Evolutionary conservation across 2,329 filamentous ascomycete species (phyloP).

Genomic region (Cercospora zeae-maydis): DNA sequence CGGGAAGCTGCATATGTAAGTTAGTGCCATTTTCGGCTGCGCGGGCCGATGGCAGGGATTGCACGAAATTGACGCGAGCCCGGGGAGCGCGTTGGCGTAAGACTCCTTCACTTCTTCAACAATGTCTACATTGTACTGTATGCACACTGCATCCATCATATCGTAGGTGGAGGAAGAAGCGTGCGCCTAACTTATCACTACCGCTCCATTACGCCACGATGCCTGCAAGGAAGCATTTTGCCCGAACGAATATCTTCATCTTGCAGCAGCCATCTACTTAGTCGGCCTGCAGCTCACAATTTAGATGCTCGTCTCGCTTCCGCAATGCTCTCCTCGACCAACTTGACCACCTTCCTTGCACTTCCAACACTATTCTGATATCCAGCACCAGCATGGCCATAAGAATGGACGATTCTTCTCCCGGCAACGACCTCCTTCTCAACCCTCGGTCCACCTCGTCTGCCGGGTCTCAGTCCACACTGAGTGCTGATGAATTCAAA

Average conservation of each 20-base stretch:
- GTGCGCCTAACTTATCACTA: no score
- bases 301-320: slow-evolving; percentile 15
- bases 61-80: not conserved
- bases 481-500: slow-evolving; percentile 46
- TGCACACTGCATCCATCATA: no score
- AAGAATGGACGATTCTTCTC: slow-evolving; percentile 44
- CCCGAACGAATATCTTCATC: not conserved
- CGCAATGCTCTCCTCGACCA: slow-evolving; percentile 32
- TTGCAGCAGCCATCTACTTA: not conserved
- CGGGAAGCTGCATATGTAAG: slow-evolving; percentile 1
- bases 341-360: slow-evolving; percentile 28
- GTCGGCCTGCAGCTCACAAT: slow-evolving; percentile 8
- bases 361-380: slow-evolving; percentile 37
- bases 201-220: no score
- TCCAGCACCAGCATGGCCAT: slow-evolving; percentile 49
- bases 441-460: slow-evolving; percentile 43
- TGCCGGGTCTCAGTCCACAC: slow-evolving; percentile 45
- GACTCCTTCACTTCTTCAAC: not conserved
- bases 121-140: no score
- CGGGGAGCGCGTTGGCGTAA: not conserved
- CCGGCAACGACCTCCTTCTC: slow-evolving; percentile 39
- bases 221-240: not conserved
- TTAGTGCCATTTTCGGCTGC: not conserved
- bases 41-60: not conserved
- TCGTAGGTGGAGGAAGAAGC: no score